Percentiles rank a stretch among this genome's conserved stretches.
Conservation (phyloP, 345 rosid genomes). For the Capsella bursapastoris region DNA sequence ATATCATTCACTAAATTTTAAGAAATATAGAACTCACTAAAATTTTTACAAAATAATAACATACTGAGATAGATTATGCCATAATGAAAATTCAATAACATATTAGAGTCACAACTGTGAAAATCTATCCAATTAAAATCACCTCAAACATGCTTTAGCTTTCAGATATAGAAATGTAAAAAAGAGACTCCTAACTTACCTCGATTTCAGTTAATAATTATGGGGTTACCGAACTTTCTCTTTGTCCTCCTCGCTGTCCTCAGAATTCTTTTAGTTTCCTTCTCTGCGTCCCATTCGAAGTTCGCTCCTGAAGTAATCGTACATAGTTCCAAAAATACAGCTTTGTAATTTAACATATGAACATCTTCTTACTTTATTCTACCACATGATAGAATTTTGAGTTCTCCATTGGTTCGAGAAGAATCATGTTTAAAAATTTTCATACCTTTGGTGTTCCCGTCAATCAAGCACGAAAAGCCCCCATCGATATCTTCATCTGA, state of each 20-base stretch:
- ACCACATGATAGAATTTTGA: background rate
- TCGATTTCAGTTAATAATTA: slow-evolving; percentile 67
- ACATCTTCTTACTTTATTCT: background rate
- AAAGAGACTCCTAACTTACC: slow-evolving; percentile 43
- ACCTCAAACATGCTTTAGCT: background rate
- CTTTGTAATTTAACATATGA: background rate
- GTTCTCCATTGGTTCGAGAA: slow-evolving; percentile 18
- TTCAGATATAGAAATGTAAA: background rate
- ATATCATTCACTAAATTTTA: background rate
- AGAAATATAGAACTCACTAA: background rate
- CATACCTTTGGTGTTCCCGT: slow-evolving; percentile 64
- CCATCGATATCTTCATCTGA: slow-evolving; percentile 83
- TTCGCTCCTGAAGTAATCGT: slow-evolving; percentile 36
- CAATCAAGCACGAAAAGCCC: slow-evolving; percentile 75
- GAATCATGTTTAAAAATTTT: background rate
- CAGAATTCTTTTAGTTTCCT: slow-evolving; percentile 69
- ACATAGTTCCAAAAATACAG: background rate
- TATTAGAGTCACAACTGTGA: slow-evolving; percentile 18
- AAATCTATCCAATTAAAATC: background rate
- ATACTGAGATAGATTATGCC: background rate
- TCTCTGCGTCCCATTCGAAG: slow-evolving; percentile 56
- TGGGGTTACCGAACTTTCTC: slow-evolving; percentile 60
- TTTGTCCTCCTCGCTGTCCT: slow-evolving; percentile 79
- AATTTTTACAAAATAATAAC: background rate
- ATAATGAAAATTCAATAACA: background rate